Conservation (phyloP, 73 alveolate species). For the Paramecium bursaria region DNA sequence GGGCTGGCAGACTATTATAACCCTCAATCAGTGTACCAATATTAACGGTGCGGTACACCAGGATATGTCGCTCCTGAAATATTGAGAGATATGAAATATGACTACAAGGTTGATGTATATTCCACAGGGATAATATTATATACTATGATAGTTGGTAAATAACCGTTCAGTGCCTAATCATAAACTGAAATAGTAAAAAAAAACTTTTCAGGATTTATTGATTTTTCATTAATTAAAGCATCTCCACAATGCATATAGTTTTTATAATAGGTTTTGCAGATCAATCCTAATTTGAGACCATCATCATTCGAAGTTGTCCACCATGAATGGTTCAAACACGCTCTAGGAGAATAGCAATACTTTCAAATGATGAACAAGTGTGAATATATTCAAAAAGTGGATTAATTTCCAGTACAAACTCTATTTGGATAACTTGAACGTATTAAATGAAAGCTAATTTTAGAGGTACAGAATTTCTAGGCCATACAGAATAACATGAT, state of each 20-base stretch:
- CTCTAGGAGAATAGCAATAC: conserved; percentile 19
- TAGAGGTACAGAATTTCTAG: no score
- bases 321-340: conserved; percentile 46
- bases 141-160: conserved; percentile 27
- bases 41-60: conserved; percentile 66
- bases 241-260: conserved; percentile 17
- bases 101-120: conserved; percentile 51
- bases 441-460: no score
- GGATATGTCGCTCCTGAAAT: conserved; percentile 70
- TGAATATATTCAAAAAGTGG: no score
- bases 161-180: conserved; percentile 42
- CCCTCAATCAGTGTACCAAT: conserved; percentile 43
- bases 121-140: conserved; percentile 59
- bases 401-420: no score
- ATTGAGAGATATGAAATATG: conserved; percentile 62
- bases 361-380: conserved; percentile 27
- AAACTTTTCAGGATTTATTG: conserved; percentile 19
- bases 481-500: no score
- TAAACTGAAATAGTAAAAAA: conserved; percentile 21
- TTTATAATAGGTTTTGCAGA: not conserved
- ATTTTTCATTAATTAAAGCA: conserved; percentile 18
- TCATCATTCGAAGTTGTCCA: conserved; percentile 54
- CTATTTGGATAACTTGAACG: no score
- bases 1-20: conserved; percentile 58
- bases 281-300: conserved; percentile 41